Percentiles rank a stretch among this genome's conserved stretches.
These are phyloP conservation scores for Suillus clintonianus DNA, from an alignment of 768 basidiomycete genomes.

Conservation along the genomic window DNA sequence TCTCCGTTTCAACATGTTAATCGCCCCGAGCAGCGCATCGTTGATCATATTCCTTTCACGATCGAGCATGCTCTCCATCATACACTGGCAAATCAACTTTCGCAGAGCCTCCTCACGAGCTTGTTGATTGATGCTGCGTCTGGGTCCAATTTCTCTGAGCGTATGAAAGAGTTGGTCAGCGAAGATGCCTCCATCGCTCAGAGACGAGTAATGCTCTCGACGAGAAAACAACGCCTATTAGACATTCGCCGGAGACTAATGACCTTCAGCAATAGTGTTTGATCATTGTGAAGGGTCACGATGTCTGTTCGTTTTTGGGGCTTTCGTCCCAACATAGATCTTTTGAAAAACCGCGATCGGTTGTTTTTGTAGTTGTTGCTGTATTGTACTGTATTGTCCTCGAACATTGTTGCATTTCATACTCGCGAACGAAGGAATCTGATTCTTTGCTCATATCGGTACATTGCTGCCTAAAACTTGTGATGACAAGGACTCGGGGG, in stretches of 20 bases:
- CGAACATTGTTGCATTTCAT: not conserved
- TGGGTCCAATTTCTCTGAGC: constrained; percentile 19
- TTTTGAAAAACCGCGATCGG: too few relatives aligned
- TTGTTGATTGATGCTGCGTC: constrained; percentile 25
- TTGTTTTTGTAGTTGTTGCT: not conserved
- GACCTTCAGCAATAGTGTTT: constrained; percentile 19
- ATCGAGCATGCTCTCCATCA: constrained; percentile 50
- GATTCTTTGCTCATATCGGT: not conserved
- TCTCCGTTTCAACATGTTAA: not conserved
- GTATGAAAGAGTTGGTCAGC: constrained; percentile 42
- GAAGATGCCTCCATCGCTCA: constrained; percentile 45
- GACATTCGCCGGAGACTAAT: constrained; percentile 38
- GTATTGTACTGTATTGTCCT: not conserved
- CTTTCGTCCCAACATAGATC: not conserved
- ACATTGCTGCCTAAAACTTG: not conserved
- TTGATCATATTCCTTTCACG: constrained; percentile 53
- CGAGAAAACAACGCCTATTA: constrained; percentile 38
- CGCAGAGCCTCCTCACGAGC: constrained; percentile 35
- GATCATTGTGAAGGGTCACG: not conserved
- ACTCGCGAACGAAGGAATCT: not conserved
- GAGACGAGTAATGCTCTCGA: constrained; percentile 35
- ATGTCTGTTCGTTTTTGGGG: not conserved
- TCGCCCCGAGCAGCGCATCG: constrained; percentile 44
- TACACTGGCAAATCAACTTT: constrained; percentile 36
- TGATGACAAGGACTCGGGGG: not conserved